Conservation (phyloP, 2,329 filamentous ascomycete genomes). For the Fusarium temperatum region DNA sequence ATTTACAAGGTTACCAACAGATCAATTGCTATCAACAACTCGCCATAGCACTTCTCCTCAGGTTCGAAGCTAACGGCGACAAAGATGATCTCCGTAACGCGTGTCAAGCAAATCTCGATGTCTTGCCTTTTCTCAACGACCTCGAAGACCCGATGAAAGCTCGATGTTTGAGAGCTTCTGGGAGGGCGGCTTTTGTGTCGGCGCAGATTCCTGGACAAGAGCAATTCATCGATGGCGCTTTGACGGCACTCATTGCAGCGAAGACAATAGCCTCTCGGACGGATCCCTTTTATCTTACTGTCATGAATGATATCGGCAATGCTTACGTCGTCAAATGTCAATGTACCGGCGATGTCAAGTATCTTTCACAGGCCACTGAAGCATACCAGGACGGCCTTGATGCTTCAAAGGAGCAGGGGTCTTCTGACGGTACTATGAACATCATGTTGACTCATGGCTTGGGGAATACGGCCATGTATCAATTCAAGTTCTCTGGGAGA, state of each 20-base stretch:
- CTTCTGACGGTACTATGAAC: fast-evolving
- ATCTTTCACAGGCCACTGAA: background rate
- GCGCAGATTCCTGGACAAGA: background rate
- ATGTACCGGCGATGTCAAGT: background rate
- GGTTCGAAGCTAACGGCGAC: background rate
- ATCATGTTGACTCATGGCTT: background rate
- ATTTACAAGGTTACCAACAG: background rate
- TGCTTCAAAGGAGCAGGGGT: background rate
- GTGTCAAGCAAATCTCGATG: background rate
- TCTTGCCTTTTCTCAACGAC: background rate
- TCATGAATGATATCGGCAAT: background rate
- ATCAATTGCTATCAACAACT: background rate
- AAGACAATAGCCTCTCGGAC: fast-evolving
- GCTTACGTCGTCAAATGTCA: background rate
- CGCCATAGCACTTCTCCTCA: background rate
- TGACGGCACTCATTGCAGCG: background rate
- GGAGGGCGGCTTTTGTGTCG: background rate
- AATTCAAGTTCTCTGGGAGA: background rate
- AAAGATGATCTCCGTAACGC: background rate
- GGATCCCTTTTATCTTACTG: background rate
- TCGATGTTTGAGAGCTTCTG: background rate
- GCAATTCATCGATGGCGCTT: background rate
- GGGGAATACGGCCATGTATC: background rate
- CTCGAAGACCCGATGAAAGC: background rate
- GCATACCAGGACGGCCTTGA: background rate